Evolutionary conservation across 805 yeast species (phyloP), one percentile per base, ranked within the genome.

Genomic region (Candida sonorensis): DNA sequence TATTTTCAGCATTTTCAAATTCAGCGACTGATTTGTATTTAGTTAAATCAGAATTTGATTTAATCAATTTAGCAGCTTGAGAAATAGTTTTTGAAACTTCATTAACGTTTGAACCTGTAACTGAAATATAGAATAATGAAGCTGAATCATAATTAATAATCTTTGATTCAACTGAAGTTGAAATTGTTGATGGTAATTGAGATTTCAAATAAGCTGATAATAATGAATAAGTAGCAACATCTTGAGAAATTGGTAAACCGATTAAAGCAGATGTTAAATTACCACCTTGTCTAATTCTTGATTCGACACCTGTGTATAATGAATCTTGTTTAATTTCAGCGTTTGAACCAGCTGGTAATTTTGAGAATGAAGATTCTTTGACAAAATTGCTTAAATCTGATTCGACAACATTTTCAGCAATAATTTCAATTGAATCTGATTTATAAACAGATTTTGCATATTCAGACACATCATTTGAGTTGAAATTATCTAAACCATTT

Each of bases 191-290:
- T 45, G 63, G 63, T 37, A 54, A 42, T 32, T 61, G 55, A 36
- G 75, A 61, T 41, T 78, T 75, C 42, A 84, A 64, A 48, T 76
- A 79, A 44, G 81, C 72, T 37, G 90, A 67, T 57, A 90, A 72
- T 18, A 79, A 76, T 55, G 81, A 77, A 61, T 69, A 80, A 46
- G 76, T 61, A 46, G 80, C 79, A 43, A 80, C 75, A 35, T 77
- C 77, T 32, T 71, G 66, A 38, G 72, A 58, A 40, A 81, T 72
- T 46, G 97, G 95, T 45, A 85, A 69, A 55, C 92, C 94, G 51
- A 92, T 67, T 35, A 78, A 78, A 34, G 88, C 90, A 44, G 76
- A 73, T 39, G 87, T 77, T 38, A 67, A 67, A n/a, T n/a, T n/a
- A 44, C 83, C 85, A 27, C 67, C 45, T 36, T 67, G 60, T 66